Conservation (phyloP, 768 basidiomycete genomes). For the Thelephora ganbajun region DNA sequence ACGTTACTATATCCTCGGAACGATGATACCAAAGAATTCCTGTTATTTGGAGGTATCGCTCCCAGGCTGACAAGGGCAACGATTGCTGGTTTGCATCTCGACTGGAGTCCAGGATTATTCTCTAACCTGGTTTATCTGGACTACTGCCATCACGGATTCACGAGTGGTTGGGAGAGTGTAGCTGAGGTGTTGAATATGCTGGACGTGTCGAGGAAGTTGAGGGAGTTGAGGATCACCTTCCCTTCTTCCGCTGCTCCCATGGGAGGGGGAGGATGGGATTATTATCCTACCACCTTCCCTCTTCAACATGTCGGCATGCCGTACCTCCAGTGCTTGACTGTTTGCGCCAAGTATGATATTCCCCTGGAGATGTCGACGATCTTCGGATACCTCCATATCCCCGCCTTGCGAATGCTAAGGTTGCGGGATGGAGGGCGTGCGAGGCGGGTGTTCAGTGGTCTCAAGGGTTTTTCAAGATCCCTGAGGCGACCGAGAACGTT, state of each 20-base stretch:
- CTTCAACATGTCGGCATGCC: not conserved
- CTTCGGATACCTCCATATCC: not conserved
- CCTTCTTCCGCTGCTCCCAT: constrained; percentile 11
- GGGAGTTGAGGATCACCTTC: constrained; percentile 43
- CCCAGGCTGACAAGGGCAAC: constrained; percentile 41
- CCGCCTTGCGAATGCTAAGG: not conserved
- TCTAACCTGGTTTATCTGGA: constrained; percentile 48
- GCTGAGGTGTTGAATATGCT: constrained; percentile 47
- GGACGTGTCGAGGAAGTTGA: constrained; percentile 34
- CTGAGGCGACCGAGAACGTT: not conserved
- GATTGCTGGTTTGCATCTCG: constrained; percentile 49
- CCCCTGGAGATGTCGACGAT: not conserved
- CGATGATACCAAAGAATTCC: constrained; percentile 56
- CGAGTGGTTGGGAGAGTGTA: constrained; percentile 37
- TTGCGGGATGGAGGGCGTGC: not conserved
- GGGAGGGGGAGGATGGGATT: not conserved
- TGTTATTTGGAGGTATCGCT: constrained; percentile 46
- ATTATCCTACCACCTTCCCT: not conserved
- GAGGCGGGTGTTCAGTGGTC: not conserved
- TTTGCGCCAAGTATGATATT: not conserved
- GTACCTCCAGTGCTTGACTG: not conserved
- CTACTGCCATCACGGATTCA: constrained; percentile 64
- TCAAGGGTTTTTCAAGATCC: not conserved
- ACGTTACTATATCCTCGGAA: constrained; percentile 46
- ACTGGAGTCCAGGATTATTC: constrained; percentile 51